Conservation (phyloP, 2,329 filamentous ascomycete genomes). For the Penicillium capsulatum region DNA sequence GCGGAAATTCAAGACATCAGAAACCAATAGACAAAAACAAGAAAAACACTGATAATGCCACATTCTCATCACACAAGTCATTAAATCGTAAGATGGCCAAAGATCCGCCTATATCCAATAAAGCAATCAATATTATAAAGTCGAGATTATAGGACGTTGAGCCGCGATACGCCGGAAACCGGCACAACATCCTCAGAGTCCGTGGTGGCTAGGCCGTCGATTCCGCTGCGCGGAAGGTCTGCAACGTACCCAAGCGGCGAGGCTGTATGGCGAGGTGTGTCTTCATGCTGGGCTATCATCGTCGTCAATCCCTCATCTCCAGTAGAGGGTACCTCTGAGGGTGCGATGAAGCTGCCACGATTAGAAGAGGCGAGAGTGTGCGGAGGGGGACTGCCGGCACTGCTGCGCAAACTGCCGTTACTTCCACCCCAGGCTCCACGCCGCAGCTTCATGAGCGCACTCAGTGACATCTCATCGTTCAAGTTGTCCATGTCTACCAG, state of each 20-base stretch:
- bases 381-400: constrained; percentile 42
- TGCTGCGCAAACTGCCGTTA: constrained; percentile 64
- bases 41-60: background rate
- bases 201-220: constrained; percentile 9
- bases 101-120: constrained; percentile 2
- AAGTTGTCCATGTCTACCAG: constrained; percentile 59
- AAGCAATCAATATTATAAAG: background rate
- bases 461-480: constrained; percentile 69
- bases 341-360: constrained; percentile 33
- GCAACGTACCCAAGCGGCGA: constrained; percentile 12
- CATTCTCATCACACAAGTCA: constrained; percentile 1
- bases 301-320: constrained; percentile 12
- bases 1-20: background rate
- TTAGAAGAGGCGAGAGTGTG: constrained; percentile 32
- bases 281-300: constrained; percentile 12
- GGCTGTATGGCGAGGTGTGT: constrained; percentile 7
- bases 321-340: constrained; percentile 31
- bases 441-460: constrained; percentile 67
- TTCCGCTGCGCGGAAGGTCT: constrained; percentile 18
- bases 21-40: background rate
- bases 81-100: constrained; percentile 12
- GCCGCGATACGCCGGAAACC: constrained; percentile 7
- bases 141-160: constrained; percentile 15
- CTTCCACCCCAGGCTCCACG: constrained; percentile 77
- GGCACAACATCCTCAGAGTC: constrained; percentile 13